These are phyloP conservation scores for Coemansia sp. DNA, from an alignment of 192 early-diverging fungal species.

Conservation along the genomic window DNA sequence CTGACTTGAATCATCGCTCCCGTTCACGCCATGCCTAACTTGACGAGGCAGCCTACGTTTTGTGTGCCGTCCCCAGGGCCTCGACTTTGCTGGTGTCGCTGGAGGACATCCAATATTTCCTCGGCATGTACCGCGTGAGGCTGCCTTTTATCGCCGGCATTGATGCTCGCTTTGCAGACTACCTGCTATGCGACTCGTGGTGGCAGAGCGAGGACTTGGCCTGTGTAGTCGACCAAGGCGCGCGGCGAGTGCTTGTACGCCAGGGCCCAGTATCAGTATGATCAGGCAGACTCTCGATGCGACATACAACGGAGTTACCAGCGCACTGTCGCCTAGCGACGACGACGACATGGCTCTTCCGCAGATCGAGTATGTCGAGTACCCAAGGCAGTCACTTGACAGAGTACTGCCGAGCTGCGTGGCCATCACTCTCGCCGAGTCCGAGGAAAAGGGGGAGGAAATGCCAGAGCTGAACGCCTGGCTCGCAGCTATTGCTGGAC, in stretches of 20 bases:
- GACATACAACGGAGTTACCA: neutral
- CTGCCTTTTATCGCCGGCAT: conserved; percentile 89
- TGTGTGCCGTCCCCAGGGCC: conserved; percentile 52
- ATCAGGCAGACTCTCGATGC: conserved; percentile 84
- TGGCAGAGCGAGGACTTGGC: conserved; percentile 88
- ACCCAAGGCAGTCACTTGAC: neutral
- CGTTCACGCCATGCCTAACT: conserved; percentile 22
- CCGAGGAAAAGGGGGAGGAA: neutral
- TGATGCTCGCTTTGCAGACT: conserved; percentile 88
- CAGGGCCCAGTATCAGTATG: conserved; percentile 85
- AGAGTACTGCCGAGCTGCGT: neutral
- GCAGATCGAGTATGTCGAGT: neutral
- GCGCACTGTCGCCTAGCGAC: conserved; percentile 46
- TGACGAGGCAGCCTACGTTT: conserved; percentile 76
- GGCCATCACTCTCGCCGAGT: neutral
- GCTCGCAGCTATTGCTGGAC: conserved; percentile 69
- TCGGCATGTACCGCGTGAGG: conserved; percentile 25
- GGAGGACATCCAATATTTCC: conserved; percentile 35
- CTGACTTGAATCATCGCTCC: too few species aligned
- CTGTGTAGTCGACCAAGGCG: conserved; percentile 73
- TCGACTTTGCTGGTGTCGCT: conserved; percentile 24
- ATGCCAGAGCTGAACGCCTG: conserved; percentile 51
- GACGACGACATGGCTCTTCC: conserved; percentile 71
- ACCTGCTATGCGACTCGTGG: conserved; percentile 92
- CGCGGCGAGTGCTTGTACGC: conserved; percentile 82